Base-by-base conservation (phyloP, 2,329 filamentous ascomycete genomes). In the Acrocalymma vagum region DNA sequence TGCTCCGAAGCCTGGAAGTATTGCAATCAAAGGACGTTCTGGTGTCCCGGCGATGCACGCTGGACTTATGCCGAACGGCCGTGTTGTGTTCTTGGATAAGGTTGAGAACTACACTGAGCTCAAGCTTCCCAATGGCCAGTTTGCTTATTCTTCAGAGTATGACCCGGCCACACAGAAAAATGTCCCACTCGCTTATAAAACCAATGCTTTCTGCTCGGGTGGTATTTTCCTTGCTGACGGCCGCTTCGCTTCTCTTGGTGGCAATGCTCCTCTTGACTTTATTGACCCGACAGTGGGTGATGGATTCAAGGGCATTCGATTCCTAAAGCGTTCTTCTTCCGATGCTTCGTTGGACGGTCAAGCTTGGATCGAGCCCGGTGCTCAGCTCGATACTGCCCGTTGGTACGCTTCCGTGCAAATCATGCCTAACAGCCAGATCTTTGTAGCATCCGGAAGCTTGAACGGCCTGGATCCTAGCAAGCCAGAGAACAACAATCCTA, bases 21-120 rank as follows among this genome's bases (percentile, higher is more conserved):
- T 83, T 52, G 63, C 65, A 3, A 61, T 81, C 23, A 71, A 79
- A 38, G 81, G 80, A 13, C 67, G 76, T 42, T 80, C 79, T 36
- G 82, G 82, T 51, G 82, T 84, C n/a, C 81, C 82, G 26, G 80
- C 75, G 11, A 85, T 85, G 82, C 81, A 83, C 53, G 81, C 81
- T 48, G 79, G 74, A 53, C 72, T 85, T 15, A 72, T 84, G 70
- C 78, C 74, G 10, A 83, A 84, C 53, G 81, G 81, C 16, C 72
- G 74, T 35, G 80, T 84, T 9, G 72, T 81, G 24, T 85, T 85
- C 65, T 66, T 84, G 11, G 82, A 85, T 71, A 85, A 85, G 60
- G 73, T 85, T 20, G 82, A 85, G 60, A 79, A 84, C 60, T 84
- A 81, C 63, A 83, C 81, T 1, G 72, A 84, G 44, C 54, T 84